Conservation (phyloP, 2,329 filamentous ascomycete species). For the Furcasterigmium furcatum region DNA sequence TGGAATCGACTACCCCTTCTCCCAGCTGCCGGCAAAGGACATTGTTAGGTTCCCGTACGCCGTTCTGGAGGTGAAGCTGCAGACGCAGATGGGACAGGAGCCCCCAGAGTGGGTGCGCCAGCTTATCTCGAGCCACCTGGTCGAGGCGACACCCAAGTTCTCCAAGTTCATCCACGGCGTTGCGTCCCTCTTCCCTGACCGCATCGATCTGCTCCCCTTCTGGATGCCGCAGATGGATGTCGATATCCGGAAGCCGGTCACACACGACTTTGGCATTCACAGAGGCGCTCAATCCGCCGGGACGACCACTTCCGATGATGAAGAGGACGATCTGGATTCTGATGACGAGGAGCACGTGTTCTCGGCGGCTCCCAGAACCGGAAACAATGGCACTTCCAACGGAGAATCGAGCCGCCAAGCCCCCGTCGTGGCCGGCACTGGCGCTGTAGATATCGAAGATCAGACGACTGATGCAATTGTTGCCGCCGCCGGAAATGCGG, state of each 20-base stretch:
- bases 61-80: conserved; percentile 93
- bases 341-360: conserved; percentile 56
- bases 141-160: conserved; percentile 98
- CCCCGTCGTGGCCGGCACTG: conserved; percentile 31
- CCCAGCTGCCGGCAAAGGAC: conserved; percentile 80
- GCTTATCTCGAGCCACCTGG: conserved; percentile 86
- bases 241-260: conserved; percentile 90
- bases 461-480: conserved; percentile 64
- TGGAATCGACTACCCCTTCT: conserved; percentile 92
- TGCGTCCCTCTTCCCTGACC: conserved; percentile 79
- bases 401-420: conserved; percentile 35
- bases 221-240: conserved; percentile 99
- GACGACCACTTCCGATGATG: conserved; percentile 73
- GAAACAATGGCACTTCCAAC: conserved; percentile 13
- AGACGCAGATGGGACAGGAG: conserved; percentile 92
- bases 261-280: conserved; percentile 87
- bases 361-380: conserved; percentile 16
- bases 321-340: conserved; percentile 68
- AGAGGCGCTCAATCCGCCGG: conserved; percentile 72
- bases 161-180: conserved; percentile 98
- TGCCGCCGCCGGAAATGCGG: conserved; percentile 56
- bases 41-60: conserved; percentile 93
- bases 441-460: conserved; percentile 69
- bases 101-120: conserved; percentile 96
- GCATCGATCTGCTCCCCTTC: conserved; percentile 88